Evolutionary conservation across 2,329 filamentous ascomycete genomes (phyloP).

Genomic region (Epichloe sylvatica): DNA sequence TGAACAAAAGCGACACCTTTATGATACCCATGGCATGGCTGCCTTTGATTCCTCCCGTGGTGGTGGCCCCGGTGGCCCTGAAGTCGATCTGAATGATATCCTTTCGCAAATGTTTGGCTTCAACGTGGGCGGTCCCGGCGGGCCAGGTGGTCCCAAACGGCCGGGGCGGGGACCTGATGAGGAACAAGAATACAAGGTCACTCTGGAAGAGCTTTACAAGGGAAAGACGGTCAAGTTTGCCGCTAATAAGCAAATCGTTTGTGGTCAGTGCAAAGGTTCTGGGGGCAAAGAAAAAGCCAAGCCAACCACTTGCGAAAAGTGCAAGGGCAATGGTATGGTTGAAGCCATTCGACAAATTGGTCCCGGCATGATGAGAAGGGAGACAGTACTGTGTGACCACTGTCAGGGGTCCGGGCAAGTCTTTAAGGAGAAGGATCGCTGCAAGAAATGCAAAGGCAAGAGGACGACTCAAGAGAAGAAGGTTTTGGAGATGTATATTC

Average conservation of each 20-base stretch:
- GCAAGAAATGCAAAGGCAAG: slow-evolving; percentile 97
- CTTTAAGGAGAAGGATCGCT: slow-evolving; percentile 92
- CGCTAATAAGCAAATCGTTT: slow-evolving; percentile 87
- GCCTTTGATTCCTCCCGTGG: slow-evolving; percentile 72
- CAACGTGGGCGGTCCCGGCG: slow-evolving; percentile 46
- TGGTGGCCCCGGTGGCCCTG: slow-evolving; percentile 51
- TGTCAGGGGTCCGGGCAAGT: slow-evolving; percentile 77
- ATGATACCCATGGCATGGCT: slow-evolving; percentile 90
- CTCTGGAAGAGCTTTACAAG: slow-evolving; percentile 91
- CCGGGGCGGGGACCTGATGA: slow-evolving; percentile 67
- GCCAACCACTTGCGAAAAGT: slow-evolving; percentile 67
- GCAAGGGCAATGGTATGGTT: slow-evolving; percentile 65
- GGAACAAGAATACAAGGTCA: slow-evolving; percentile 82
- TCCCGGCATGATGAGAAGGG: slow-evolving; percentile 71
- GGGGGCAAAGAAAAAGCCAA: slow-evolving; percentile 90
- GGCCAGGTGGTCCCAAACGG: slow-evolving; percentile 40
- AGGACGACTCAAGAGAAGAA: slow-evolving; percentile 80
- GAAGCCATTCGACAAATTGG: slow-evolving; percentile 72
- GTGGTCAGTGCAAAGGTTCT: slow-evolving; percentile 70
- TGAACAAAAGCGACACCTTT: slow-evolving; percentile 81
- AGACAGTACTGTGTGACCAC: slow-evolving; percentile 64
- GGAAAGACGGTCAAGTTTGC: slow-evolving; percentile 96
- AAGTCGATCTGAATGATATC: slow-evolving; percentile 81
- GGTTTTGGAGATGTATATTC: slow-evolving; percentile 91
- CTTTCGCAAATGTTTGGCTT: slow-evolving; percentile 84